These are phyloP conservation scores for Tilletia caries DNA, from an alignment of 1,284 basidiomycete species.

Conservation along the genomic window DNA sequence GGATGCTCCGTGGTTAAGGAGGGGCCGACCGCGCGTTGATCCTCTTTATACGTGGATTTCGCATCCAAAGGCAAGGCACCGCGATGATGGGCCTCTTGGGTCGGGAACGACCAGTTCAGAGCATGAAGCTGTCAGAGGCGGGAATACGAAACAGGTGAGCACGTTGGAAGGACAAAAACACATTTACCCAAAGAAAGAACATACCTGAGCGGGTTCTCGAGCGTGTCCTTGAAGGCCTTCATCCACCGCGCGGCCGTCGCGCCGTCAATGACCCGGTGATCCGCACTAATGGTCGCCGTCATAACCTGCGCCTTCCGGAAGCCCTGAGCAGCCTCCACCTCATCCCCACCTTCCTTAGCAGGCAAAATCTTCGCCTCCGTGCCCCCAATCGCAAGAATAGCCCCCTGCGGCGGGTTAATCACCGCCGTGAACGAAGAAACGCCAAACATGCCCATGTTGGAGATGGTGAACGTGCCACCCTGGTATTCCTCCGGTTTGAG, in stretches of 20 bases:
- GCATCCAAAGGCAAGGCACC: too few relatives aligned
- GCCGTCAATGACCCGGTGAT: slow-evolving; percentile 69
- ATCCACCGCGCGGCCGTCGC: slow-evolving; percentile 63
- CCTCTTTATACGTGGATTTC: too few relatives aligned
- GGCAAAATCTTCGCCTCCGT: slow-evolving; percentile 84
- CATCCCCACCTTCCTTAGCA: slow-evolving; percentile 66
- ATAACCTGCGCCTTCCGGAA: slow-evolving; percentile 68
- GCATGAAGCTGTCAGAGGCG: background rate
- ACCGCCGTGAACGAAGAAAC: slow-evolving; percentile 91
- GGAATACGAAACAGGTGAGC: slow-evolving; percentile 61
- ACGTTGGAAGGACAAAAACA: too few relatives aligned
- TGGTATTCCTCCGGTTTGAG: slow-evolving; percentile 90
- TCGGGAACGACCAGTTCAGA: too few relatives aligned
- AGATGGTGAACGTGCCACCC: slow-evolving; percentile 98
- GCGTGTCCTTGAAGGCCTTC: slow-evolving; percentile 89
- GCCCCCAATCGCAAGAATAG: slow-evolving; percentile 90
- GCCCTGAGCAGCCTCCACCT: slow-evolving; percentile 72
- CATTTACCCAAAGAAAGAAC: too few relatives aligned
- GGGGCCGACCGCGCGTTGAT: too few relatives aligned
- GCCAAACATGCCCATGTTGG: slow-evolving; percentile 98
- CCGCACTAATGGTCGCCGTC: slow-evolving; percentile 92
- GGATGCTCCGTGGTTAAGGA: too few relatives aligned
- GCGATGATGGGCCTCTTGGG: too few relatives aligned
- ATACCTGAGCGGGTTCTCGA: slow-evolving; percentile 85
- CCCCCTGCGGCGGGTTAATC: slow-evolving; percentile 97